Percentiles rank a stretch among this genome's conserved stretches.
These are phyloP conservation scores for Stachybotrys chartarum DNA, from an alignment of 2,329 filamentous ascomycete genomes.

Conservation along the genomic window DNA sequence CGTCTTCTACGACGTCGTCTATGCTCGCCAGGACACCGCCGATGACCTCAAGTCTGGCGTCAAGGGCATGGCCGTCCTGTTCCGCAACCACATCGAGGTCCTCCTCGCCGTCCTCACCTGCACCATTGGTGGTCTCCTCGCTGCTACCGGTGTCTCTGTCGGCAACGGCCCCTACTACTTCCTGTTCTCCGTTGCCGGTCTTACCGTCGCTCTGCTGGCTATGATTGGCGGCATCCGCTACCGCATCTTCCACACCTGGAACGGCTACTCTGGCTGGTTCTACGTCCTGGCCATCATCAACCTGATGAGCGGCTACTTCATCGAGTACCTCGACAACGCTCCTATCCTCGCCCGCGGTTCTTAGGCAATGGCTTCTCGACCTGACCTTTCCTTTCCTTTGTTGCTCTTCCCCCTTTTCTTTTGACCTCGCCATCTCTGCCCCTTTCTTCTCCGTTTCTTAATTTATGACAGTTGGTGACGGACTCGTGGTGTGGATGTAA, in stretches of 20 bases:
- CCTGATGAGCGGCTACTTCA: conserved; percentile 7
- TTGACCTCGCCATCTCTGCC: neutral
- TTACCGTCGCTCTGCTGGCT: conserved; percentile 4
- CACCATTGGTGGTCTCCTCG: conserved; percentile 7
- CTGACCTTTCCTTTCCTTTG: neutral
- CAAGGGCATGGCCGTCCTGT: conserved; percentile 21
- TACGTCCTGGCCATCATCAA: conserved; percentile 11
- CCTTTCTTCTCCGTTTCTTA: neutral
- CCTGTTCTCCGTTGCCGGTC: conserved; percentile 8
- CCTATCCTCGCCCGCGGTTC: neutral
- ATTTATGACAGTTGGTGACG: neutral
- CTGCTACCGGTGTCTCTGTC: conserved; percentile 2
- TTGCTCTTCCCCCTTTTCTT: neutral
- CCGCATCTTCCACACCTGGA: conserved; percentile 6
- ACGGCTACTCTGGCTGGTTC: conserved; percentile 9
- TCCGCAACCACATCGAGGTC: conserved; percentile 10
- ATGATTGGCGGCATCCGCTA: conserved; percentile 8
- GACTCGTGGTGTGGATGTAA: neutral
- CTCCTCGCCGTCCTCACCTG: conserved; percentile 6
- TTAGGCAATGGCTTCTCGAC: neutral
- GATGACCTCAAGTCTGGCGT: conserved; percentile 27
- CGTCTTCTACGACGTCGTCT: conserved; percentile 27
- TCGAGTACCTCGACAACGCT: conserved; percentile 4
- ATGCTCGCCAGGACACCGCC: conserved; percentile 25
- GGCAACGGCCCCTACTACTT: conserved; percentile 9